Conservation (phyloP, 768 basidiomycete species). For the Russula sp. region DNA sequence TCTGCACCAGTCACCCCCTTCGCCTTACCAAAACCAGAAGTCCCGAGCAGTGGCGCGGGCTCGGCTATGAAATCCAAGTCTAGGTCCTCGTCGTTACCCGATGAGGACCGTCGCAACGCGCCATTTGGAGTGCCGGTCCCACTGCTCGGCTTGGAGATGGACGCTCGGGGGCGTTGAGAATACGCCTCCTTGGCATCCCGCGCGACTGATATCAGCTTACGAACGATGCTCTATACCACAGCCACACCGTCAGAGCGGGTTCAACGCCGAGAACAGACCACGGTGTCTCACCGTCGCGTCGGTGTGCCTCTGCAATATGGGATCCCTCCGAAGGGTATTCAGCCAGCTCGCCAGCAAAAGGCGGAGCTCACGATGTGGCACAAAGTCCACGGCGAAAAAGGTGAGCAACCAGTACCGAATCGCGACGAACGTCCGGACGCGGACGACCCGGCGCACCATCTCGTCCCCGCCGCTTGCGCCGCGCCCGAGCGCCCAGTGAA, state of each 20-base stretch:
- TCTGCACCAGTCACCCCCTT: constrained; percentile 9
- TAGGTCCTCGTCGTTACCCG: constrained; percentile 59
- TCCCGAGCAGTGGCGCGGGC: constrained; percentile 31
- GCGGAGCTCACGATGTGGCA: constrained; percentile 73
- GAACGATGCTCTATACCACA: constrained; percentile 60
- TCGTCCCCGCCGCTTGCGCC: constrained; percentile 53
- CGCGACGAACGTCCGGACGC: constrained; percentile 85
- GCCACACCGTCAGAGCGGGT: constrained; percentile 16
- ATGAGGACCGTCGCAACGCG: constrained; percentile 31
- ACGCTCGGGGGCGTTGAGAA: constrained; percentile 19
- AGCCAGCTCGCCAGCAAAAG: constrained; percentile 71
- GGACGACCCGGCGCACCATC: constrained; percentile 65
- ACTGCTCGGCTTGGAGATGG: constrained; percentile 34
- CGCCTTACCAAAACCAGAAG: constrained; percentile 19
- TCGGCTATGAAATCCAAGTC: constrained; percentile 71
- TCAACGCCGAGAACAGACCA: background rate
- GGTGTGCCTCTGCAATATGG: constrained; percentile 54
- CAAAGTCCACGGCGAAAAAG: constrained; percentile 85
- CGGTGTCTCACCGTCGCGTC: constrained; percentile 61
- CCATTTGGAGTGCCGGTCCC: constrained; percentile 10
- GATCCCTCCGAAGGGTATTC: constrained; percentile 69
- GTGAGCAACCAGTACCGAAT: constrained; percentile 88
- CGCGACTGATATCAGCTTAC: constrained; percentile 75
- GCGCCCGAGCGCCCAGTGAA: constrained; percentile 77
- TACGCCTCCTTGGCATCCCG: constrained; percentile 74